These are phyloP conservation scores for Cyclotella atomus DNA, from an alignment of 108 stramenopile species.

Conservation along the genomic window DNA sequence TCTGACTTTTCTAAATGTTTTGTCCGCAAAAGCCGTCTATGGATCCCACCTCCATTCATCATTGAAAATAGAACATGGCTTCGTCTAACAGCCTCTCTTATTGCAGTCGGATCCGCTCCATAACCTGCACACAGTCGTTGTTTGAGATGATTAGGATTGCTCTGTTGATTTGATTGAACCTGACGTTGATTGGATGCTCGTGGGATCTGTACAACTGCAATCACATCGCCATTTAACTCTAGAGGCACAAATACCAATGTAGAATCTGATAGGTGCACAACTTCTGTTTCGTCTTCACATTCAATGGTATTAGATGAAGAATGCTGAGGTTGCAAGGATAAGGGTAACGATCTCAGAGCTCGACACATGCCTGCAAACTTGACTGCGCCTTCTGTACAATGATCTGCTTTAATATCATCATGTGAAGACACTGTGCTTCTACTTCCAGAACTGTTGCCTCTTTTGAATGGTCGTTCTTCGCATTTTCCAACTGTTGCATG, in stretches of 20 bases:
- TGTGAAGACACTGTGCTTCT: not conserved
- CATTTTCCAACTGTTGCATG: conserved; percentile 15
- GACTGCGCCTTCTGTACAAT: conserved; percentile 63
- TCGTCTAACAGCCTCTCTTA: conserved; percentile 52
- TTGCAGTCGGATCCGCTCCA: conserved; percentile 64
- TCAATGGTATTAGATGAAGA: not conserved
- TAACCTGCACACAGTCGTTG: conserved; percentile 26
- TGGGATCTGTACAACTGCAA: conserved; percentile 53
- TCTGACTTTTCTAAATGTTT: conserved; percentile 31
- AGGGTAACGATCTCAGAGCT: conserved; percentile 64
- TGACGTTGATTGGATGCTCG: conserved; percentile 24
- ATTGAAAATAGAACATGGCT: conserved; percentile 66
- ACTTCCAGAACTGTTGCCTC: conserved; percentile 5
- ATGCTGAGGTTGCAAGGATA: conserved; percentile 30
- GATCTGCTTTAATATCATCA: not conserved
- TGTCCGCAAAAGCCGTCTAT: conserved; percentile 44
- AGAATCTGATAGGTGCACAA: conserved; percentile 61
- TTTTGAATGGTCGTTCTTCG: conserved; percentile 9
- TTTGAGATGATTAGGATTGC: not conserved
- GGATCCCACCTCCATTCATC: conserved; percentile 70
- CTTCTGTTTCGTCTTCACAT: conserved; percentile 36
- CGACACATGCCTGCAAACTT: conserved; percentile 66
- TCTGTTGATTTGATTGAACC: not conserved
- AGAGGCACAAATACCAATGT: conserved; percentile 70
- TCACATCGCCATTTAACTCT: conserved; percentile 53